Evolutionary conservation across 208 protist species (phyloP).

Genomic region (Trypanosoma scelopori): DNA sequence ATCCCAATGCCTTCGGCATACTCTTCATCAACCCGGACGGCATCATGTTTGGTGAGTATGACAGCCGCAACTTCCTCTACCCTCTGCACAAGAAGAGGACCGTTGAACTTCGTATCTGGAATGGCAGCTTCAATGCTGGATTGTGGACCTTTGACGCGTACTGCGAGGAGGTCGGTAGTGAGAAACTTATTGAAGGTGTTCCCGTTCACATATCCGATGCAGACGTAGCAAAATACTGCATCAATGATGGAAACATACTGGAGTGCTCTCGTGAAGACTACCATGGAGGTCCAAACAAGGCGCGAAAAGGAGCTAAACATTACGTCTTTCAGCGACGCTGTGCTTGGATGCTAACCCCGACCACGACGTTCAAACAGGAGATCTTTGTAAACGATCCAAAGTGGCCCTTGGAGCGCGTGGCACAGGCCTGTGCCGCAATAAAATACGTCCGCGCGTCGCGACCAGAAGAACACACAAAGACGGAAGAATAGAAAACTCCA

Average conservation of each 20-base stretch:
- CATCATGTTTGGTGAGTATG: constrained; percentile 59
- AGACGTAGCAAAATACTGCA: constrained; percentile 50
- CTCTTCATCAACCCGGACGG: constrained; percentile 85
- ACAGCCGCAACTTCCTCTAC: constrained; percentile 80
- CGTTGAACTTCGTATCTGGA: constrained; percentile 80
- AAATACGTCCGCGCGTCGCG: constrained; percentile 21
- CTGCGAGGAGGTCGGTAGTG: constrained; percentile 44
- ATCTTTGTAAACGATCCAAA: constrained; percentile 43
- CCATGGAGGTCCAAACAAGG: constrained; percentile 16
- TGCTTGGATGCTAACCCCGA: constrained; percentile 68
- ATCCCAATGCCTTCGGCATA: constrained; percentile 53
- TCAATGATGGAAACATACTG: constrained; percentile 89
- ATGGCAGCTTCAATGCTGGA: constrained; percentile 38
- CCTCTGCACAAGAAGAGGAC: constrained; percentile 51
- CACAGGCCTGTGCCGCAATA: constrained; percentile 54
- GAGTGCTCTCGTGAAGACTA: constrained; percentile 56
- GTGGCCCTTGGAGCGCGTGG: constrained; percentile 56
- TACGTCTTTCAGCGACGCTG: constrained; percentile 68
- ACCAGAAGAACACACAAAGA: neutral
- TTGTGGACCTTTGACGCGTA: constrained; percentile 78
- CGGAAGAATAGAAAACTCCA: constrained; percentile 8
- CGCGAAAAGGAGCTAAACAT: constrained; percentile 18
- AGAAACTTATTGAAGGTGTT: constrained; percentile 45
- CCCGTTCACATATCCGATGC: constrained; percentile 57
- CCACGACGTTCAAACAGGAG: constrained; percentile 60